Percentiles rank a stretch among this genome's conserved stretches.
phyloP scores from a whole-genome alignment of 106 monocot species.

The Dendrobium huoshanense region DNA sequence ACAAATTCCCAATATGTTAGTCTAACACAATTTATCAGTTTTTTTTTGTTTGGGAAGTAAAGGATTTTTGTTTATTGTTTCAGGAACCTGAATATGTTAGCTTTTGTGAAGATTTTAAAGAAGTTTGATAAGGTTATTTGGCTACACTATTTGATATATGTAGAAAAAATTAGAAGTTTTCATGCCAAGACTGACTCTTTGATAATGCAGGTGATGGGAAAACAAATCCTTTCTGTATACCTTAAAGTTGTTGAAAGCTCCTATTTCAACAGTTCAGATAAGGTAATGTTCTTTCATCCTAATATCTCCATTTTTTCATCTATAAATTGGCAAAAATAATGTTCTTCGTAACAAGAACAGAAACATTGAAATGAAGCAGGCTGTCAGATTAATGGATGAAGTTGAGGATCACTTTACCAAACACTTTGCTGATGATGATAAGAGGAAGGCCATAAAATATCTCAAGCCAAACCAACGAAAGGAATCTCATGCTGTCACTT shows the following conservation, averaged over 20 bases:
- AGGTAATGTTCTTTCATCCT: conserved; percentile 27
- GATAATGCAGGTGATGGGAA: conserved; percentile 55
- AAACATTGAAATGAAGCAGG: conserved; percentile 23
- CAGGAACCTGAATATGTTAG: conserved; percentile 93
- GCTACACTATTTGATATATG: not conserved
- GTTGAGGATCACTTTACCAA: conserved; percentile 81
- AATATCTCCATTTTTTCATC: not conserved
- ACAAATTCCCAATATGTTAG: not conserved
- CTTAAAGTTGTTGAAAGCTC: conserved; percentile 93
- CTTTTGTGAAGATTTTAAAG: conserved; percentile 94
- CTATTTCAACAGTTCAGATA: conserved; percentile 95
- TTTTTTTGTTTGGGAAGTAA: not conserved
- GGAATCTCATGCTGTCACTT: conserved; percentile 74
- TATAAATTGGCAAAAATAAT: not conserved
- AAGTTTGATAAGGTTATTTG: conserved; percentile 86
- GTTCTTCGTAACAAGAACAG: not conserved
- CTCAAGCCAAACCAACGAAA: conserved; percentile 73
- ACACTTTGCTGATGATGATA: conserved; percentile 65
- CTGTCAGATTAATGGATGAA: conserved; percentile 71
- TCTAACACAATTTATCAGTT: not conserved
- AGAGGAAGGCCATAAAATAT: conserved; percentile 84
- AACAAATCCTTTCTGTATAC: conserved; percentile 65
- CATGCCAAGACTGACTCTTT: not conserved
- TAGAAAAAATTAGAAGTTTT: not conserved
- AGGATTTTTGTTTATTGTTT: not conserved